Evolutionary conservation across 1,284 basidiomycete species (phyloP), one percentile per base, ranked within the genome.

Genomic region (Cutaneotrichosporon curvatum): DNA sequence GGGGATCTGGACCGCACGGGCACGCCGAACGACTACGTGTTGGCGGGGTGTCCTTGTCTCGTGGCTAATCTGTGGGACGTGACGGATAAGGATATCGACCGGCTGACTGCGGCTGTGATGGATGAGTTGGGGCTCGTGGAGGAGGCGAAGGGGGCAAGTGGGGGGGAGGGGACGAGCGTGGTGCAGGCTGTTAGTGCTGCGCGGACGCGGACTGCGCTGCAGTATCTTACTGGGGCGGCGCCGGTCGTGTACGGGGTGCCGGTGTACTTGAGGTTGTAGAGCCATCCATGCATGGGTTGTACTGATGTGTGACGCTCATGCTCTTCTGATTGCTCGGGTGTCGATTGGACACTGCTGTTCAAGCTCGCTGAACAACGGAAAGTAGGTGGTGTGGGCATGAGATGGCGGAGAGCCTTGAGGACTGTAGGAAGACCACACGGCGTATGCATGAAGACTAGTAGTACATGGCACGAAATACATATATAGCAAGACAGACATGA

Each of bases 11-110:
- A 98, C 61, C 78, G 86, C 14, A 79, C 81, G 14, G 94, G 94
- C 9, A 97, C 89, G 16, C 89, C 95, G 0, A 83, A 87, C 67
- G 83, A 89, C 61, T 98, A 98, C 67, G 86, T 96, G 82, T 67
- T 95, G n/a, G 90, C 85, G 32, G 94, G 92, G 57, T 91, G 89
- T 55, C 94, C 95, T 5, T 85, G 88, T 2, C 77, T 98, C 38
- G 81, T 96, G 12, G 95, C 87, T 0, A 96, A 94, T 63, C 73
- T 98, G 15, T 99, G 95, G 94, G 94, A 98, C 66, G 92, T 97
- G 20, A 98, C 95, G 0, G 94, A 99, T 74, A 81, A 85, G 40
- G 94, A 99, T 66, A 91, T 97, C 55, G 94, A 98, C 73, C 85
- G 86, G 56, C 81, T 96, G 52, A 85, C 90, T 7, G 82, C 85